Evolutionary conservation across 78 protist genomes (phyloP).

Genomic region (slime mould (Dictyostelium discoideum)): dicty_2.7 NC_007091.3:4965501-4966000

Average conservation of each 20-base stretch:
- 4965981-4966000: not conserved
- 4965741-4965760: not conserved
- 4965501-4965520: constrained; percentile 39
- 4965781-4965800: constrained; percentile 21
- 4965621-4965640: constrained; percentile 19
- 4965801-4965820: constrained; percentile 44
- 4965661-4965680: constrained; percentile 54
- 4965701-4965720: constrained; percentile 59
- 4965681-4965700: constrained; percentile 53
- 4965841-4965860: constrained; percentile 76
- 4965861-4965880: constrained; percentile 74
- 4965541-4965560: constrained; percentile 55
- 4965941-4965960: constrained; percentile 75
- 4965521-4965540: constrained; percentile 17
- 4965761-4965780: not conserved
- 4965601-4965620: constrained; percentile 68
- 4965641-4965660: constrained; percentile 60
- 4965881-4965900: constrained; percentile 45
- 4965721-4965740: constrained; percentile 32
- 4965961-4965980: constrained; percentile 67
- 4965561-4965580: constrained; percentile 71
- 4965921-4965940: constrained; percentile 56
- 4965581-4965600: constrained; percentile 78
- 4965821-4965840: constrained; percentile 72
- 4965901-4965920: constrained; percentile 77